Base-by-base conservation (phyloP, 2,329 filamentous ascomycete species). In the Sporothrix pseudoabietina region DNA sequence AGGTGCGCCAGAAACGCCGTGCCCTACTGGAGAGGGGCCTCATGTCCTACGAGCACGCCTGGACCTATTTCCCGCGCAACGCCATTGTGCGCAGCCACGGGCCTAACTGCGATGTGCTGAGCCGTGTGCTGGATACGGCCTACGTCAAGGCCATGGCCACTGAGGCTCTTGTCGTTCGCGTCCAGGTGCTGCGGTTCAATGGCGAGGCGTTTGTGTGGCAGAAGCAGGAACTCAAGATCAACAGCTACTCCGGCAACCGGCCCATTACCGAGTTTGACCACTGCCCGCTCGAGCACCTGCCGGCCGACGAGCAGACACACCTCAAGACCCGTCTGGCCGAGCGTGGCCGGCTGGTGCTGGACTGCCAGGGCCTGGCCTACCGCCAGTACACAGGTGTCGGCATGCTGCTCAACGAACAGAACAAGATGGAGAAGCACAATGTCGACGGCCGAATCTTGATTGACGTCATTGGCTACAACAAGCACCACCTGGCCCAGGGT, bases 51-150 rank as follows among this genome's bases (percentile, higher is more conserved):
- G 78, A 80, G 44, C 79, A 81, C 0, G 82, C 82, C 30, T 86
- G 85, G 85, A 82, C 83, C 0, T 81, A 82, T 54, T 85, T 85
- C 76, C 82, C 84, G 9, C 79, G 78, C 12, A 79, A 79, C 26
- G 80, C 80, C 0, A 79, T 81, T 41, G 77, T 84, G 57, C 83
- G 84, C 75, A 82, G 79, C 73, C 81, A 78, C 72, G 80, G 78
- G 14, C 75, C 80, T 59, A 83, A 84, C 76, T 80, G 82, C 39
- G 83, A 85, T 75, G 79, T 83, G 49, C 78, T 86, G 14, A 81
- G 78, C 77, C 82, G 81, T 69, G 83, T 84, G 1, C 77, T 80
- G 7, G 77, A 78, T 44, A 81, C 82, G 1, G 54, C 75, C 19
- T 83, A 84, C 69, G 72, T 76, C 1, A 73, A 68, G 57, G 71